Percentiles rank a stretch among this genome's conserved stretches.
Evolutionary conservation across 1,139 yeast genomes (phyloP).

Genomic region (Barnettozyma hawaiiensis): DNA sequence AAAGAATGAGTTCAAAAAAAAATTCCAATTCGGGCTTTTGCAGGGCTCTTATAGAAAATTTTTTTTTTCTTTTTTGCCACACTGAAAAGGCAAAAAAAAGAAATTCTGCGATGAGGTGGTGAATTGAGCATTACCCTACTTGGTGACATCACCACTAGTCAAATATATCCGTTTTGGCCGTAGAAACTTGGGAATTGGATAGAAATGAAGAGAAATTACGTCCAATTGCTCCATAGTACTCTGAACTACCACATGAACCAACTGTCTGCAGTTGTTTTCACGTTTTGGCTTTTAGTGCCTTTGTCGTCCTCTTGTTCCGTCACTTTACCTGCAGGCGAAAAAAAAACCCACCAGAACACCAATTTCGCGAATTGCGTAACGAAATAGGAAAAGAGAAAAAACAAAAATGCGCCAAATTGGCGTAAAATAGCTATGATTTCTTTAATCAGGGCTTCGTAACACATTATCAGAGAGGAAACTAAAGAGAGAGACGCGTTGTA

Average conservation of each 20-base stretch:
- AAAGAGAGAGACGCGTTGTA: too few relatives aligned
- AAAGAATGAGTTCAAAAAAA: constrained; percentile 7
- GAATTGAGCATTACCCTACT: neutral
- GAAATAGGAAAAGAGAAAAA: too few relatives aligned
- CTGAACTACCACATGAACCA: too few relatives aligned
- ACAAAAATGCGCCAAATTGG: neutral
- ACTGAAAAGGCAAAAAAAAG: too few relatives aligned
- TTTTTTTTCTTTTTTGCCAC: constrained; percentile 1
- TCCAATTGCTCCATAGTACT: too few relatives aligned
- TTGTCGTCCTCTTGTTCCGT: constrained; percentile 5
- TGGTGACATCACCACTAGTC: constrained; percentile 2
- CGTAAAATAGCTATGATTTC: too few relatives aligned
- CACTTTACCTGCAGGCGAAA: constrained; percentile 9
- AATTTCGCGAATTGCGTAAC: neutral
- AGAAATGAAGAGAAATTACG: neutral
- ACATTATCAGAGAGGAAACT: too few relatives aligned
- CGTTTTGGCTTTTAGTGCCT: neutral
- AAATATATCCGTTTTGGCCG: neutral
- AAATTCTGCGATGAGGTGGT: constrained; percentile 11
- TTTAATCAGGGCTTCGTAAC: neutral
- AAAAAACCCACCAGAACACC: too few relatives aligned
- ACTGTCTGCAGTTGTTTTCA: too few relatives aligned
- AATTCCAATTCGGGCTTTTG: constrained; percentile 1
- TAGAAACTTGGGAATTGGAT: neutral
- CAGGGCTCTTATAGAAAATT: constrained; percentile 10